A percentile compares a stretch with the other conserved stretches of the same genome.
Conservation (phyloP, 352 stramenopile genomes). For the Globisporangium parvum region DNA sequence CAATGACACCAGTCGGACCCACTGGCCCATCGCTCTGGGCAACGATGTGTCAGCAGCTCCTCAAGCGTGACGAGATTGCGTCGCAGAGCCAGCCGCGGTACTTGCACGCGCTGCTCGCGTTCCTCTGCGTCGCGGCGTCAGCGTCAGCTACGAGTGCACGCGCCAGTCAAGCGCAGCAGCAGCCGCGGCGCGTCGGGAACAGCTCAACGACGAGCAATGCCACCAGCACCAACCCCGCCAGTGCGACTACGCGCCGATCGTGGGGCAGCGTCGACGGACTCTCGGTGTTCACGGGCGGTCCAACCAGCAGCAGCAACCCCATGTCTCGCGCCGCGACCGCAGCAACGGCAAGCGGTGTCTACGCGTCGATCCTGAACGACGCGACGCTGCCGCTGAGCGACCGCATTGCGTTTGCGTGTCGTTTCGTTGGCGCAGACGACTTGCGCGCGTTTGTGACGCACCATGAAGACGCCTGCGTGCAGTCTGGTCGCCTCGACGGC, state of each 20-base stretch:
- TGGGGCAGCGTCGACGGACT: slow-evolving; percentile 67
- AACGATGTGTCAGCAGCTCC: slow-evolving; percentile 71
- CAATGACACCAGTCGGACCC: neutral
- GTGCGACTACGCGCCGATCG: slow-evolving; percentile 21
- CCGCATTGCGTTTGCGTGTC: slow-evolving; percentile 88
- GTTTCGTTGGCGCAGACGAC: slow-evolving; percentile 82
- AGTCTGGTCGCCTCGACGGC: slow-evolving; percentile 85
- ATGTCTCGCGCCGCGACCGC: neutral
- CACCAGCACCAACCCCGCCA: neutral
- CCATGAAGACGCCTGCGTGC: slow-evolving; percentile 75
- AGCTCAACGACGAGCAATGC: slow-evolving; percentile 4
- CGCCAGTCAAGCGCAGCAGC: slow-evolving; percentile 22
- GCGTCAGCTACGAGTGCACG: slow-evolving; percentile 21
- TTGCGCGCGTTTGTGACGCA: slow-evolving; percentile 76
- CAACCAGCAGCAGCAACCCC: neutral
- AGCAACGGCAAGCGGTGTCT: slow-evolving; percentile 31
- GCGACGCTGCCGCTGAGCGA: slow-evolving; percentile 84
- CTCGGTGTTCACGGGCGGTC: slow-evolving; percentile 18
- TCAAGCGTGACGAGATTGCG: slow-evolving; percentile 70
- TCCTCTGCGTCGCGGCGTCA: slow-evolving; percentile 50
- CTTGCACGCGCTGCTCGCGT: slow-evolving; percentile 76
- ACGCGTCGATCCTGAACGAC: slow-evolving; percentile 82
- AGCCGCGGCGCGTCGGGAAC: slow-evolving; percentile 18
- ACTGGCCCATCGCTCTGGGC: slow-evolving; percentile 53
- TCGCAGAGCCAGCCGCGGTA: slow-evolving; percentile 59